Conservation (phyloP, 768 basidiomycete species). For the Mycena crocata region DNA sequence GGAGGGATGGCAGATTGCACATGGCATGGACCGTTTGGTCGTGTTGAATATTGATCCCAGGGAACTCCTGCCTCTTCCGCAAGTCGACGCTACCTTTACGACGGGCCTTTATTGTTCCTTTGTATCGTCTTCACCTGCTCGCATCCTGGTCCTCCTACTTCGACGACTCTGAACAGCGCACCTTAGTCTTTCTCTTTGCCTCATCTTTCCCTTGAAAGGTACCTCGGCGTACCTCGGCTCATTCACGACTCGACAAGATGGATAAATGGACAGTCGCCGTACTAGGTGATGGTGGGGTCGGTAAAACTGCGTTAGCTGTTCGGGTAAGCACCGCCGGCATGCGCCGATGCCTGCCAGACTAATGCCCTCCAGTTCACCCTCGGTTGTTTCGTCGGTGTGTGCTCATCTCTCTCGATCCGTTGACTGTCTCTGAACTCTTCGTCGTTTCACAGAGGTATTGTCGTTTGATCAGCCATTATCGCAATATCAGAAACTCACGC, state of each 20-base stretch:
- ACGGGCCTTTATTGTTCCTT: conserved; percentile 36
- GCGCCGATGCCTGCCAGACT: conserved; percentile 12
- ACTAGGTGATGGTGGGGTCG: conserved; percentile 96
- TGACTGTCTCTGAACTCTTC: conserved; percentile 17
- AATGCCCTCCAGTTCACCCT: conserved; percentile 78
- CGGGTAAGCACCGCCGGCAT: conserved; percentile 68
- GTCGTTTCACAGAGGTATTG: conserved; percentile 13
- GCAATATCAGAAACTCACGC: conserved; percentile 27
- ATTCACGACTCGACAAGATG: conserved; percentile 60
- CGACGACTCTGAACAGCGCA: conserved; percentile 34
- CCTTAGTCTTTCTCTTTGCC: conserved; percentile 31
- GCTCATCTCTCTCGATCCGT: conserved; percentile 31
- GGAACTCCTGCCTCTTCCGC: conserved; percentile 19
- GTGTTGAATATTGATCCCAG: too few species aligned
- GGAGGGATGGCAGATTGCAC: too few species aligned
- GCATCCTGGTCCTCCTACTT: conserved; percentile 27
- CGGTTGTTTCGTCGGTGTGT: conserved; percentile 95
- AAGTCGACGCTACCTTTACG: conserved; percentile 61
- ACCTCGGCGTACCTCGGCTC: conserved; percentile 19
- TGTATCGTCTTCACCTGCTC: conserved; percentile 29
- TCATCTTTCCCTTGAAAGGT: conserved; percentile 27
- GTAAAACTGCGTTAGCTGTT: conserved; percentile 95
- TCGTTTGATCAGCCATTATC: conserved; percentile 3
- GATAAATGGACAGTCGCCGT: conserved; percentile 96
- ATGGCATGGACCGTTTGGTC: too few species aligned